Evolutionary conservation across 176 grass and related monocot genomes (phyloP), one percentile per base, ranked within the genome.

Genomic region (Saccharum officinarum): DNA sequence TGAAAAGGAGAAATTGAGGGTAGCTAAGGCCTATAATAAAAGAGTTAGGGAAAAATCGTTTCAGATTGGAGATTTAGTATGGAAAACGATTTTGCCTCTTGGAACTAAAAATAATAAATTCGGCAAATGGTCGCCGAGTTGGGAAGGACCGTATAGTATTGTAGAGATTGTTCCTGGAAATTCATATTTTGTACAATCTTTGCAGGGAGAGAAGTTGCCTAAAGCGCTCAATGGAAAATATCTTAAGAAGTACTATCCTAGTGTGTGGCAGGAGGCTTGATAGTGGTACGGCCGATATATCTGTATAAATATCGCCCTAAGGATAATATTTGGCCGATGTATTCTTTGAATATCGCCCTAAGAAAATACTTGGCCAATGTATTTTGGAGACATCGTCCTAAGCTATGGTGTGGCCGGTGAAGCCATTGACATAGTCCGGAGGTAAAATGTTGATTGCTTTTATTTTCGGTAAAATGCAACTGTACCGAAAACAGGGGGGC

Each of bases 181-280:
- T 69, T 69, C 36, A 40, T 69, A 69, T 69, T 69, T 69, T 69
- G 67, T 69, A 5, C 36, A 69, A 69, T 39, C 34, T 39, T 69
- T 69, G 67, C 68, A 71, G 37, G 68, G 68, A 0, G 10, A 71
- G 3, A 70, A 2, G 0, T n/a, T 40, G 17, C 1, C 18, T 40
- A 70, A 70, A 12, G 37, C 14, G 1, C 15, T 50, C 14, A 50
- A 50, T 6, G 47, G 47, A 17, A 50, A 50, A 6, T 50, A 50
- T 50, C 2, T 50, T 0, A 50, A 50, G 14, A 49, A 16, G 15
- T 50, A 50, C 15, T 50, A 50, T 50, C 47, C 47, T 50, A 50
- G 47, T 17, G 47, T 50, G 15, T 17, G 47, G 47, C 47, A 50
- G 0, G 47, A 1, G 0, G 15, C 47, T 50, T 50, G 47, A 50